Base-by-base conservation (phyloP, 1,284 basidiomycete species). In the Gomphus sp. region DNA sequence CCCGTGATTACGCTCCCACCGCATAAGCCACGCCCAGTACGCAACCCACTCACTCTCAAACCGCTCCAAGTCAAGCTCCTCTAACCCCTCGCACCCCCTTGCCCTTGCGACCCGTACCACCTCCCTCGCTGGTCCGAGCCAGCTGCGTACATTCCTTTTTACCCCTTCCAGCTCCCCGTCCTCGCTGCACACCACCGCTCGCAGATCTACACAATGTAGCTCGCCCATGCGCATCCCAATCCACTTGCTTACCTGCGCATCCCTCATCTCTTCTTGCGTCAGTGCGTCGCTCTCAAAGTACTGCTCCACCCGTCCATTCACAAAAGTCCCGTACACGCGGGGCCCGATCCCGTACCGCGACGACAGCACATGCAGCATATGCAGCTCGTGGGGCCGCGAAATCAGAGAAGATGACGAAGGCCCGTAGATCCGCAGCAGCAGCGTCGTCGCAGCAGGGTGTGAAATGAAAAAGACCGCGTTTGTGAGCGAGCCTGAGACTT, bases 391-490 rank as follows among this genome's bases (percentile, higher is more conserved):
- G 14, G 84, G 79, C 25, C 93, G 88, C 61, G 89, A 91, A 66
- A 98, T 93, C 66, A 98, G 81, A 25, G 82, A 78, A 49, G 84
- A 85, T 14, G 93, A 93, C 50, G 91, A 91, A 3, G 89, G 78
- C 10, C 94, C 94, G 69, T 97, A 98, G 61, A 98, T 83, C 60
- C 94, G 86, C 62, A 97, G 81, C 7, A 96, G 79, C 22, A 95
- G 71, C 0, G 90, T 94, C 77, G 78, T 45, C 74, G 67, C 55
- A 77, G 79, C 34, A 80, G 80, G 75, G 67, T 78, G 85, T 25
- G 87, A 89, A 55, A 97, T 86, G 72, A 97, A 98, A 73, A 93
- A 97, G 58, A 98, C 92, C 62, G 91, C 89, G 69, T 98, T 98
- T 48, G 94, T 98, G 65, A 96, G 73, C 18, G 91, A 89, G 14